Evolutionary conservation across 257 asterid species (phyloP).

Genomic region (Nicotiana noctiflora): DNA sequence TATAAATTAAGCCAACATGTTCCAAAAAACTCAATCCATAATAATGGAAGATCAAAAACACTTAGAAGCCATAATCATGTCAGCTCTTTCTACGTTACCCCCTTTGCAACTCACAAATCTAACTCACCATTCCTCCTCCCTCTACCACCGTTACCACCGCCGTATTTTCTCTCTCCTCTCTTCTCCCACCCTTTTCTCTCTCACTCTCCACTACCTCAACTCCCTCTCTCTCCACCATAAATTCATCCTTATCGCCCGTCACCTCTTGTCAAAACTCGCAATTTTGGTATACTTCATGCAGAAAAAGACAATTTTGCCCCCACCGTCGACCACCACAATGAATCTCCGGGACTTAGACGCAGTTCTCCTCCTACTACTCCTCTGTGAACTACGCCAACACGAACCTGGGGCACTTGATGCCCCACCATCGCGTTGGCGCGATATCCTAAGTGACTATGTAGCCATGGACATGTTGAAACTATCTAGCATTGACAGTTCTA

Average conservation of each 20-base stretch:
- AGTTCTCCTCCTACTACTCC: slow-evolving; percentile 58
- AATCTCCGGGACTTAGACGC: slow-evolving; percentile 70
- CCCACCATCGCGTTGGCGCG: slow-evolving; percentile 50
- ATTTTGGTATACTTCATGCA: slow-evolving; percentile 27
- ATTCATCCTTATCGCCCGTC: slow-evolving; percentile 69
- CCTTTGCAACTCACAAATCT: slow-evolving; percentile 51
- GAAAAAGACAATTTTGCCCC: not conserved
- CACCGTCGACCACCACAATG: slow-evolving; percentile 13
- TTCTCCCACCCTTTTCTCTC: slow-evolving; percentile 57
- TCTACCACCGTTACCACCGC: slow-evolving; percentile 52
- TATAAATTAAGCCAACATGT: not conserved
- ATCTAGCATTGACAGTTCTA: slow-evolving; percentile 36
- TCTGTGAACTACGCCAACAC: slow-evolving; percentile 67
- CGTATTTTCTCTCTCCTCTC: slow-evolving; percentile 64
- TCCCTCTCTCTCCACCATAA: slow-evolving; percentile 69
- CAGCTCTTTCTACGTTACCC: slow-evolving; percentile 52
- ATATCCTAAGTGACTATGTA: slow-evolving; percentile 25
- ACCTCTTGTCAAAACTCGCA: slow-evolving; percentile 53
- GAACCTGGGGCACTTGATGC: slow-evolving; percentile 29
- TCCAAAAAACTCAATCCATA: not conserved
- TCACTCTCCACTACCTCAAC: slow-evolving; percentile 78
- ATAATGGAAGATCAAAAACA: slow-evolving; percentile 3
- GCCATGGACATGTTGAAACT: slow-evolving; percentile 27
- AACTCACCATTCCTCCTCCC: slow-evolving; percentile 51
- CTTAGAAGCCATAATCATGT: slow-evolving; percentile 42